Percentiles rank a stretch among this genome's conserved stretches.
Evolutionary conservation across 805 yeast genomes (phyloP).

Genomic region (Wickerhamiella siamensis): DNA sequence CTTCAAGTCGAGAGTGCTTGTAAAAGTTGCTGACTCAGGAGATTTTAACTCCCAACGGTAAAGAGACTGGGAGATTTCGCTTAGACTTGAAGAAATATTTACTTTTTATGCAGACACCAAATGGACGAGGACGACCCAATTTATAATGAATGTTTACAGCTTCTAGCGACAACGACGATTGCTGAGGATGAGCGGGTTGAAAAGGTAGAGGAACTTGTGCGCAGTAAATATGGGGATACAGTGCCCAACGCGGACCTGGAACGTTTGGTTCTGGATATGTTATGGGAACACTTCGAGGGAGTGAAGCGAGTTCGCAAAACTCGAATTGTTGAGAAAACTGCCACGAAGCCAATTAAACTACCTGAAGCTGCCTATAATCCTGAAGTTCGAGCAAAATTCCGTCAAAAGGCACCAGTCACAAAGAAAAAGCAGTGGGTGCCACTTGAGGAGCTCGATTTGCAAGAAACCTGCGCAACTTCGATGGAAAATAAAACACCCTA

Average conservation of each 20-base stretch:
- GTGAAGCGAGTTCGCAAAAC: constrained; percentile 10
- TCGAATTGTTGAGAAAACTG: constrained; percentile 13
- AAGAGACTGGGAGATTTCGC: neutral
- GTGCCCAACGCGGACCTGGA: constrained; percentile 21
- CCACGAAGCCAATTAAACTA: constrained; percentile 7
- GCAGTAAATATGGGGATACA: constrained; percentile 10
- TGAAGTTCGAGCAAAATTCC: neutral
- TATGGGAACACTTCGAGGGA: constrained; percentile 29
- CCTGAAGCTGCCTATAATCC: constrained; percentile 6
- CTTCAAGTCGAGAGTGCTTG: neutral
- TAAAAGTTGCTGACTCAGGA: constrained; percentile 1
- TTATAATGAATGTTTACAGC: neutral
- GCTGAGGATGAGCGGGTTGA: constrained; percentile 31
- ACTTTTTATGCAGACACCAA: too few species aligned
- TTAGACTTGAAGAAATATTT: too few species aligned
- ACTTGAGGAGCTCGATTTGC: constrained; percentile 2
- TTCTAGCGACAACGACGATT: constrained; percentile 4
- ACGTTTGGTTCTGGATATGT: constrained; percentile 27
- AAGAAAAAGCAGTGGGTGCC: constrained; percentile 7
- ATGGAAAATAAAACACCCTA: constrained; percentile 23
- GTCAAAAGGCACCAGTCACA: constrained; percentile 1
- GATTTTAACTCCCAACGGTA: neutral
- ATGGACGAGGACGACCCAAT: neutral
- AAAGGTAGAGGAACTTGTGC: constrained; percentile 26
- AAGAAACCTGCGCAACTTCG: neutral